phyloP scores from a whole-genome alignment of 768 basidiomycete species.

The Podaxis sp. region DNA sequence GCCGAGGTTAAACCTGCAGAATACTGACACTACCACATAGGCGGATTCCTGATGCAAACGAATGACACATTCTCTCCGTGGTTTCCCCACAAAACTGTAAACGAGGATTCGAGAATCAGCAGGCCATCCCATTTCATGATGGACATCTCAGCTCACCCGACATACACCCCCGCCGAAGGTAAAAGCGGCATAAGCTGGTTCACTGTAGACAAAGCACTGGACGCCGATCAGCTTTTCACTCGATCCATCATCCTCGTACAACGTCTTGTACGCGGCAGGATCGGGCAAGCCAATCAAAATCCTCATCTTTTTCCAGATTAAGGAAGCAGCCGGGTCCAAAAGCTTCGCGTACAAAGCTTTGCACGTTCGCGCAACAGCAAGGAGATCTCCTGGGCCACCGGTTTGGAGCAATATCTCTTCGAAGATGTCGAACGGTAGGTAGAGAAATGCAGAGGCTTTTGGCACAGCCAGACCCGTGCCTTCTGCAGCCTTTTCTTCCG shows the following conservation, averaged over 20 bases:
- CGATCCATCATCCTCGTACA: not conserved
- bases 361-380: slow-evolving; percentile 13
- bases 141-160: slow-evolving; percentile 37
- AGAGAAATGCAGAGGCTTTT: slow-evolving; percentile 34
- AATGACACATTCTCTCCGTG: slow-evolving; percentile 39
- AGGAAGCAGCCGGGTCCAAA: slow-evolving; percentile 12
- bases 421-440: slow-evolving; percentile 12
- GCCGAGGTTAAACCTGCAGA: not conserved
- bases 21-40: slow-evolving; percentile 39
- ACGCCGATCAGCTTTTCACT: not conserved
- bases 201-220: slow-evolving; percentile 30
- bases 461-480: not conserved
- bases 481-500: not conserved
- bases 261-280: slow-evolving; percentile 9
- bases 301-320: slow-evolving; percentile 14
- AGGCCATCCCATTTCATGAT: not conserved
- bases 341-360: slow-evolving; percentile 1
- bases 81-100: slow-evolving; percentile 37
- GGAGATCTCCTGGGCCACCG: not conserved
- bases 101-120: not conserved
- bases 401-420: slow-evolving; percentile 3
- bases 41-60: slow-evolving; percentile 47
- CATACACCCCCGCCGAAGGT: slow-evolving; percentile 60
- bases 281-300: slow-evolving; percentile 22
- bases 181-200: slow-evolving; percentile 63